A percentile compares a stretch with the other conserved stretches of the same genome.
These are phyloP conservation scores for Pneumocystis wakefieldiae DNA, from an alignment of 1,139 yeast species.

Conservation along the genomic window DNA sequence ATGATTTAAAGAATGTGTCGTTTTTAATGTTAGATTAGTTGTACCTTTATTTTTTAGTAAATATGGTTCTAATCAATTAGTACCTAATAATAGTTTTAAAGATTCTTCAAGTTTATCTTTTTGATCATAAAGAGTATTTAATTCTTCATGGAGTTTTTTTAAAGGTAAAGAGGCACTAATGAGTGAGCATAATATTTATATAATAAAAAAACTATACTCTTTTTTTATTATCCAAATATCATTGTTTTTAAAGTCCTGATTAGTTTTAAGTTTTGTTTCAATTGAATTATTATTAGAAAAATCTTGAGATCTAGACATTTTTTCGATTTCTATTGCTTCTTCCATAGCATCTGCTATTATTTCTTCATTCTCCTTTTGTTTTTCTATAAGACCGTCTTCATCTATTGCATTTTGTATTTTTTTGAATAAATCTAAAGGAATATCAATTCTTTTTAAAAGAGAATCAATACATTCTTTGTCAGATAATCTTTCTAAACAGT, in stretches of 20 bases:
- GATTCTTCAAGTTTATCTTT: slow-evolving; percentile 15
- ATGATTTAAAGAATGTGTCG: slow-evolving; percentile 8
- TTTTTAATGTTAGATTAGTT: slow-evolving; percentile 5
- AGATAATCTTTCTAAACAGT: slow-evolving; percentile 6
- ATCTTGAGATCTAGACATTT: neutral
- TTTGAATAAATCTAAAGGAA: slow-evolving; percentile 17
- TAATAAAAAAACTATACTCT: slow-evolving; percentile 13
- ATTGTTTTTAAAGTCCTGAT: slow-evolving; percentile 1
- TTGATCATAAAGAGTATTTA: slow-evolving; percentile 15
- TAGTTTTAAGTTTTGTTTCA: slow-evolving; percentile 3
- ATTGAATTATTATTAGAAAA: neutral
- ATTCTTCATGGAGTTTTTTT: slow-evolving; percentile 17
- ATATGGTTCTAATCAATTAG: slow-evolving; percentile 12
- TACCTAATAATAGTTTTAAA: slow-evolving; percentile 14
- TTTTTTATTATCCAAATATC: slow-evolving; percentile 12
- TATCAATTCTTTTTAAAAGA: slow-evolving; percentile 12
- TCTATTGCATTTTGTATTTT: slow-evolving; percentile 23
- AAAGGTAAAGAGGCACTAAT: slow-evolving; percentile 17
- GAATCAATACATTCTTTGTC: neutral
- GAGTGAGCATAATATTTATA: slow-evolving; percentile 14
- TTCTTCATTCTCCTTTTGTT: slow-evolving; percentile 14
- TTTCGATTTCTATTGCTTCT: neutral
- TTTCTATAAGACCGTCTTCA: slow-evolving; percentile 18
- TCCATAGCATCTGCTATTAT: slow-evolving; percentile 12
- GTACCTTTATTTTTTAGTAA: neutral